phyloP scores from a whole-genome alignment of 2,329 filamentous ascomycete genomes.

The Pseudogymnoascus sp. region DNA sequence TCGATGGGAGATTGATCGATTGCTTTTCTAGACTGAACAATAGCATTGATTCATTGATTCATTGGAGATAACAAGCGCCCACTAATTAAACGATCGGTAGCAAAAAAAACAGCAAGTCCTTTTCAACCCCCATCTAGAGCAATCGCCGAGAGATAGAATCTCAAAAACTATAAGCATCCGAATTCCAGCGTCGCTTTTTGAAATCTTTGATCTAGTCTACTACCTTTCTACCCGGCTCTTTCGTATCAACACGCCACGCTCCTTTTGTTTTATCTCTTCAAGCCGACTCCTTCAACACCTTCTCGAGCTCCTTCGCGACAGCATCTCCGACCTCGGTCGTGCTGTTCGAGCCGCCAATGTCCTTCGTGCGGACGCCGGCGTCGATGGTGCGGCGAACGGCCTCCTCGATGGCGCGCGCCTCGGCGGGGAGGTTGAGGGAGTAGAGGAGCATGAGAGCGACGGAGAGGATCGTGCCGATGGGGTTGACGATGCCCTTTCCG shows the following conservation, averaged over 20 bases:
- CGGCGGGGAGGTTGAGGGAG: conserved; percentile 70
- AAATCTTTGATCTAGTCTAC: neutral
- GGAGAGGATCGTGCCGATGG: conserved; percentile 83
- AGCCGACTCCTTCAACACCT: conserved; percentile 43
- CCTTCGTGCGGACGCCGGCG: conserved; percentile 68
- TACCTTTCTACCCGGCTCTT: conserved; percentile 11
- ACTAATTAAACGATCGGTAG: neutral
- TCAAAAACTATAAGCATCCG: neutral
- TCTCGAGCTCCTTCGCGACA: conserved; percentile 65
- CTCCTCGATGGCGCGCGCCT: conserved; percentile 72
- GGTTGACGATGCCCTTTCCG: conserved; percentile 85
- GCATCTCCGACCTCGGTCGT: conserved; percentile 81
- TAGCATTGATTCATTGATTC: neutral
- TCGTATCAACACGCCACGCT: neutral
- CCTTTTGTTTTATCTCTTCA: neutral
- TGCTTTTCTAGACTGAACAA: neutral
- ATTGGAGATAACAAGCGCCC: conserved; percentile 2
- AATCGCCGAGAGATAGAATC: neutral
- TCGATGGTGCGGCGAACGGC: conserved; percentile 78
- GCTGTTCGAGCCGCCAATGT: conserved; percentile 70
- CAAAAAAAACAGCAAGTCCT: neutral
- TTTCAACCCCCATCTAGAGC: neutral
- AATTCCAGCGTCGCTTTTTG: conserved; percentile 4
- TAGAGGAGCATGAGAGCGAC: conserved; percentile 95
- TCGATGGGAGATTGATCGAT: neutral